Evolutionary conservation across 306 rosid species (phyloP).

Genomic region (Arachis hypogaea): DNA sequence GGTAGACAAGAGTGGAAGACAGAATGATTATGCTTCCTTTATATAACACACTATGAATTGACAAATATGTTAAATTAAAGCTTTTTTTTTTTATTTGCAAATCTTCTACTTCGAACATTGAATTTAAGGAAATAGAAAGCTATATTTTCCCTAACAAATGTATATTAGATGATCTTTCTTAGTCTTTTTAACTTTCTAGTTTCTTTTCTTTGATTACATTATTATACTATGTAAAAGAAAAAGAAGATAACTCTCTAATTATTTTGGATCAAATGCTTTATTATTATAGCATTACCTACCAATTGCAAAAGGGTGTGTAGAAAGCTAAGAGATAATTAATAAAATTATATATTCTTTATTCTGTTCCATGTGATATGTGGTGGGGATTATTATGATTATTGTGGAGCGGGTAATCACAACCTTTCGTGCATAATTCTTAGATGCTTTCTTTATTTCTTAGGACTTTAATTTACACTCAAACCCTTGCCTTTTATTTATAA

Average conservation of each 20-base stretch:
- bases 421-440: slow-evolving; percentile 12
- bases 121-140: slow-evolving; percentile 7
- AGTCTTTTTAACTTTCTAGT: too few relatives aligned
- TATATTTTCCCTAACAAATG: slow-evolving; percentile 10
- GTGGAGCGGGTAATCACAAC: slow-evolving; percentile 11
- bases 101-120: slow-evolving; percentile 37
- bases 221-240: too few relatives aligned
- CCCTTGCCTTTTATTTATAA: too few relatives aligned
- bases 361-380: slow-evolving; percentile 13
- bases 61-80: slow-evolving; percentile 8
- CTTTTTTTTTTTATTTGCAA: slow-evolving; percentile 42
- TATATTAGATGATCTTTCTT: slow-evolving; percentile 37
- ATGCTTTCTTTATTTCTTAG: slow-evolving; percentile 32
- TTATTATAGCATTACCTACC: slow-evolving; percentile 16
- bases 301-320: neutral
- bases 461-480: neutral
- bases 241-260: too few relatives aligned
- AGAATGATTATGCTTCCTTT: slow-evolving; percentile 49
- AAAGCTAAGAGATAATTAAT: too few relatives aligned
- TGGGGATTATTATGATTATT: slow-evolving; percentile 34
- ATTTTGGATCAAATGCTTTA: slow-evolving; percentile 42
- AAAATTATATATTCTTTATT: slow-evolving; percentile 15
- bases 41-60: slow-evolving; percentile 26
- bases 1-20: slow-evolving; percentile 51
- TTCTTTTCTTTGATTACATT: too few relatives aligned